Conservation (phyloP, 106 monocot species). For the Dactylorhiza incarnata region DNA sequence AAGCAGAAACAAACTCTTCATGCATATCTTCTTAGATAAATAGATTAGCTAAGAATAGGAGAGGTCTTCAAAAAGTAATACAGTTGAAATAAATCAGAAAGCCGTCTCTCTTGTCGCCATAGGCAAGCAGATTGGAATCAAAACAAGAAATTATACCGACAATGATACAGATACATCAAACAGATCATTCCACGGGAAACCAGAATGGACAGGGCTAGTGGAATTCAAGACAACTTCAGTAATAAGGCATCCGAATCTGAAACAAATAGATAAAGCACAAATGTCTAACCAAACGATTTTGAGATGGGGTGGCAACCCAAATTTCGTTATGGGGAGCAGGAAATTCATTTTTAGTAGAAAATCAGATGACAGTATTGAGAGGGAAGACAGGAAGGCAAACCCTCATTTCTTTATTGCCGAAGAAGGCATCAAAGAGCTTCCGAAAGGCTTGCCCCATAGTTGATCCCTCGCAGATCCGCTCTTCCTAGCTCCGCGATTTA, state of each 20-base stretch:
- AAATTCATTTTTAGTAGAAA: neutral
- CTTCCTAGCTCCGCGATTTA: neutral
- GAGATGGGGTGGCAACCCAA: neutral
- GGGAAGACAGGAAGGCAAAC: slow-evolving; percentile 17
- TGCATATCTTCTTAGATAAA: neutral
- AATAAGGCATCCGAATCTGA: neutral
- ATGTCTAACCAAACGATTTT: neutral
- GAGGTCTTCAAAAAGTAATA: neutral
- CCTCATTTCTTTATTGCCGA: slow-evolving; percentile 90
- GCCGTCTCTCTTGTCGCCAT: neutral
- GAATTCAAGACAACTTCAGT: neutral
- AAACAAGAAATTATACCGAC: neutral
- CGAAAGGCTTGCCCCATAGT: slow-evolving; percentile 82
- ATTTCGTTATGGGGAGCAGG: neutral
- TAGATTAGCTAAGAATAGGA: neutral
- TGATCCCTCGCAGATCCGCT: slow-evolving; percentile 9
- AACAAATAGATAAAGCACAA: neutral
- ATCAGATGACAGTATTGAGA: neutral
- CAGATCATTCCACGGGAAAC: neutral
- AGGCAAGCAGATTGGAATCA: neutral
- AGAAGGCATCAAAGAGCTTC: slow-evolving; percentile 89
- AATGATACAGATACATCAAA: neutral
- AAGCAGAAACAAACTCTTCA: neutral
- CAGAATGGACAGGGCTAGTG: neutral
- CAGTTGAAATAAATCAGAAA: neutral